phyloP scores from a whole-genome alignment of 2,329 filamentous ascomycete species.

The Coniochaeta pulveracea region DNA sequence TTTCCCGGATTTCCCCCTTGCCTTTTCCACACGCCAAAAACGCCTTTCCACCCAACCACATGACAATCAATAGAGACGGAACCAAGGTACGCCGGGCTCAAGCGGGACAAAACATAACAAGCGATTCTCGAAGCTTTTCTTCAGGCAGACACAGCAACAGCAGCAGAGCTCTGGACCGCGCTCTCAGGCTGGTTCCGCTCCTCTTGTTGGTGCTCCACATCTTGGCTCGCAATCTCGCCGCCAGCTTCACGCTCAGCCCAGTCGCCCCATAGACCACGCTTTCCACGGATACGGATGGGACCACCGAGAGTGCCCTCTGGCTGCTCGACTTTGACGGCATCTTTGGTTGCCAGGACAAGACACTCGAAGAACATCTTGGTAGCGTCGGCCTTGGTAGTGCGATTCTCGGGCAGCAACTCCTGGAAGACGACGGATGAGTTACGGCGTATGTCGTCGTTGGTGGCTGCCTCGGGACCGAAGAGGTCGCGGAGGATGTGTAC shows the following conservation, averaged over 20 bases:
- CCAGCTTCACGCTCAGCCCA: slow-evolving; percentile 78
- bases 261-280: slow-evolving; percentile 90
- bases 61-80: too few species aligned
- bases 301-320: slow-evolving; percentile 60
- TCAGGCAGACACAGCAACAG: slow-evolving; percentile 3
- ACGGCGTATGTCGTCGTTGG: slow-evolving; percentile 60
- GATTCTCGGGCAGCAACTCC: slow-evolving; percentile 72
- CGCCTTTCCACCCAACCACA: too few species aligned
- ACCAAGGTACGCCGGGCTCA: too few species aligned
- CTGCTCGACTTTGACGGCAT: slow-evolving; percentile 95
- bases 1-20: too few species aligned
- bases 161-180: slow-evolving; percentile 2
- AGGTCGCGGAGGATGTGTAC: slow-evolving; percentile 87
- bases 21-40: too few species aligned
- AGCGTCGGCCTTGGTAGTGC: slow-evolving; percentile 76
- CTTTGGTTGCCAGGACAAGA: slow-evolving; percentile 90
- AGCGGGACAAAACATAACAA: too few species aligned
- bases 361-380: slow-evolving; percentile 99
- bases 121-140: too few species aligned
- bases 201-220: slow-evolving; percentile 24
- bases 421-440: slow-evolving; percentile 78
- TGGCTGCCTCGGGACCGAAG: slow-evolving; percentile 64
- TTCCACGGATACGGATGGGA: slow-evolving; percentile 73
- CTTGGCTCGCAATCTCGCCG: slow-evolving; percentile 45
- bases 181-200: slow-evolving; percentile 3